Base-by-base conservation (phyloP, 2,329 filamentous ascomycete species). In the Karstenula rhodostoma region DNA sequence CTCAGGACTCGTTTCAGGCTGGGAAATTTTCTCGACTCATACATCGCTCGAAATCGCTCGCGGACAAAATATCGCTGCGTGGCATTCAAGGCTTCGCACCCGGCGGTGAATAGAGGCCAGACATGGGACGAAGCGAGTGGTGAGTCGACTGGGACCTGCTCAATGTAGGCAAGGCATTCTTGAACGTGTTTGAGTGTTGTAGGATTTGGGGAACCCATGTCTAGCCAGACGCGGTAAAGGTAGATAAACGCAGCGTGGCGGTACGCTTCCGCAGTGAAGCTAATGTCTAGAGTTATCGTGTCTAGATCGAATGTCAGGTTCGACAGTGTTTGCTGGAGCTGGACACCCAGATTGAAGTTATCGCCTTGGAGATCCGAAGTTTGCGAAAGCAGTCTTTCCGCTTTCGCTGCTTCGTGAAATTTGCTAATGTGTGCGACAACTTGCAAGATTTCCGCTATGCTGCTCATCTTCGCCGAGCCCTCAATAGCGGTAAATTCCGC, bases 211-310 rank as follows among this genome's bases (percentile, higher is more conserved):
- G 72, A 69, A 19, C 73, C 73, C 25, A 74, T 67, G 25, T 66
- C 67, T 1, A 72, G 67, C 73, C 73, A 75, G 5, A 72, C 72
- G 12, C 73, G 67, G 52, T 75, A 74, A 25, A 75, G 68, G 46
- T 75, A 74, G 44, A 75, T 75, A 60, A 74, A 74, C 1, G 73
- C 73, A 33, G 73, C 68, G 51, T 75, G 73, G 15, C 70, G 70
- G 43, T 72, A 74, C 5, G 72, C 70, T 59, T 72, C 65, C 15
- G 72, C 69, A 12, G 73, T 75, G 37, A 52, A 29, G 8, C n/a
- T 51, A 15, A 73, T 66, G 19, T 73, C 67, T n/a, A 4, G 23
- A 23, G 49, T 32, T 17, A 32, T 35, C 2, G 37, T 49, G 17
- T 62, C 25, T 3, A 23, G 35, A 13, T 70, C n/a, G 17, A 44